Evolutionary conservation across 768 basidiomycete species (phyloP).

Genomic region (Austroboletus eburneus): DNA sequence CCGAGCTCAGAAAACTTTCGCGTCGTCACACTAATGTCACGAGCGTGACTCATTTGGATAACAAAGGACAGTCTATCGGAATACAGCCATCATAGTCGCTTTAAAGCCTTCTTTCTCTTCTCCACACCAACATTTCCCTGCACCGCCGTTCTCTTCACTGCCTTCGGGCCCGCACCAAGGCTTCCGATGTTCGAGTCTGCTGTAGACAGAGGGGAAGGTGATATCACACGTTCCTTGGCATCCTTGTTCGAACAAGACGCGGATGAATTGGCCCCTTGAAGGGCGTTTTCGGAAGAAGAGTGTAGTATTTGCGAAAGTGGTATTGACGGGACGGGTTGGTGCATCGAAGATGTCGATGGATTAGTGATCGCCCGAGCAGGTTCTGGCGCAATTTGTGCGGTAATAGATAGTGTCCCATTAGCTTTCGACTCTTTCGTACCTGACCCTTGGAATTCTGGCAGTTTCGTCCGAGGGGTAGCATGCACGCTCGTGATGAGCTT

Average conservation of each 20-base stretch:
- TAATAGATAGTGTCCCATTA: slow-evolving; percentile 11
- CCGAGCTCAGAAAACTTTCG: neutral
- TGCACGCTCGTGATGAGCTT: slow-evolving; percentile 89
- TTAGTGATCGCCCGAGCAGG: slow-evolving; percentile 34
- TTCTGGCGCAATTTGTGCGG: slow-evolving; percentile 18
- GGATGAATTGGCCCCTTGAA: slow-evolving; percentile 37
- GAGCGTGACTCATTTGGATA: slow-evolving; percentile 11
- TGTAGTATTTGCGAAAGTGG: slow-evolving; percentile 37
- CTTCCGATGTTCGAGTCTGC: slow-evolving; percentile 65
- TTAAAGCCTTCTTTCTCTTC: slow-evolving; percentile 87
- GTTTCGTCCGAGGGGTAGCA: slow-evolving; percentile 74
- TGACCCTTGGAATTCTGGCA: slow-evolving; percentile 64
- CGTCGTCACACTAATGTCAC: slow-evolving; percentile 22
- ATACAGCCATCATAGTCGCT: slow-evolving; percentile 49
- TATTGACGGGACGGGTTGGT: slow-evolving; percentile 42
- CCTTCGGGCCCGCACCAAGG: slow-evolving; percentile 44
- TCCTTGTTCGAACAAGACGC: slow-evolving; percentile 28
- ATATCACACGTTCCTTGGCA: slow-evolving; percentile 58
- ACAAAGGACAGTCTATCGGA: neutral
- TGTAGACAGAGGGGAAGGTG: slow-evolving; percentile 65
- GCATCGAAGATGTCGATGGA: slow-evolving; percentile 37
- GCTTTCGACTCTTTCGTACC: slow-evolving; percentile 25
- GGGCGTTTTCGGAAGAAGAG: slow-evolving; percentile 36
- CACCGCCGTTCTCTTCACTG: slow-evolving; percentile 61
- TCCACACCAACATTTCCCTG: slow-evolving; percentile 58